A percentile compares a stretch with the other conserved stretches of the same genome.
phyloP scores from a whole-genome alignment of 805 yeast genomes.

The Zygoascus bituminiphila region DNA sequence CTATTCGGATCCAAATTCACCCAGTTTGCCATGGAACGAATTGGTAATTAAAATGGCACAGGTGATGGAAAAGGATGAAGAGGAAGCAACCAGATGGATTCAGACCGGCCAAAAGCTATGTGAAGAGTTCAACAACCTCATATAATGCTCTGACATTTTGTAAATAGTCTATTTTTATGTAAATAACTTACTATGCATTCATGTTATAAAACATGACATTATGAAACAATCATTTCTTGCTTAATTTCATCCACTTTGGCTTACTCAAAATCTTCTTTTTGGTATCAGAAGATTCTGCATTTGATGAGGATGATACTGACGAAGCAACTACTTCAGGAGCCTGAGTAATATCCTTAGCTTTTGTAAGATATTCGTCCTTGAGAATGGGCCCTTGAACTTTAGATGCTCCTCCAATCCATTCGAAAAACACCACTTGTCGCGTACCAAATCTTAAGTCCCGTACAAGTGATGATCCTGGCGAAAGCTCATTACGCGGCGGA shows the following conservation, averaged over 20 bases:
- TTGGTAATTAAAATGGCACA: not conserved
- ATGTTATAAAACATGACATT: not conserved
- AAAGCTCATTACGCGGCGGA: conserved; percentile 38
- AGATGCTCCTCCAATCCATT: conserved; percentile 14
- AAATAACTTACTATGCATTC: not conserved
- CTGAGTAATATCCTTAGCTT: conserved; percentile 30
- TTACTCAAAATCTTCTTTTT: conserved; percentile 1
- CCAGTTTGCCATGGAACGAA: conserved; percentile 1
- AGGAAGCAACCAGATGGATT: not conserved
- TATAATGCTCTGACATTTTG: not conserved
- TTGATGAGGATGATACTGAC: not conserved
- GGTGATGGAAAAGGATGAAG: not conserved
- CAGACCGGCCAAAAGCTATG: conserved; percentile 1
- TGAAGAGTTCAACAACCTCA: not conserved
- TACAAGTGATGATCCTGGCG: conserved; percentile 28
- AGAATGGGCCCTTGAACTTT: conserved; percentile 2
- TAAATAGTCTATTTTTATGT: conserved; percentile 1
- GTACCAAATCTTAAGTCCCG: conserved; percentile 37
- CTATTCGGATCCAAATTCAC: not conserved
- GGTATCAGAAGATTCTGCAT: conserved; percentile 1
- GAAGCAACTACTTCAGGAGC: conserved; percentile 7
- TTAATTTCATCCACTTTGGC: conserved; percentile 16
- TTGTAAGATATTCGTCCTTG: conserved; percentile 16
- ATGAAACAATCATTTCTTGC: conserved; percentile 5
- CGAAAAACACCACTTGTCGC: conserved; percentile 38